A percentile compares a stretch with the other conserved stretches of the same genome.
Evolutionary conservation across 768 basidiomycete genomes (phyloP).

Genomic region (Panellus pusillus): DNA sequence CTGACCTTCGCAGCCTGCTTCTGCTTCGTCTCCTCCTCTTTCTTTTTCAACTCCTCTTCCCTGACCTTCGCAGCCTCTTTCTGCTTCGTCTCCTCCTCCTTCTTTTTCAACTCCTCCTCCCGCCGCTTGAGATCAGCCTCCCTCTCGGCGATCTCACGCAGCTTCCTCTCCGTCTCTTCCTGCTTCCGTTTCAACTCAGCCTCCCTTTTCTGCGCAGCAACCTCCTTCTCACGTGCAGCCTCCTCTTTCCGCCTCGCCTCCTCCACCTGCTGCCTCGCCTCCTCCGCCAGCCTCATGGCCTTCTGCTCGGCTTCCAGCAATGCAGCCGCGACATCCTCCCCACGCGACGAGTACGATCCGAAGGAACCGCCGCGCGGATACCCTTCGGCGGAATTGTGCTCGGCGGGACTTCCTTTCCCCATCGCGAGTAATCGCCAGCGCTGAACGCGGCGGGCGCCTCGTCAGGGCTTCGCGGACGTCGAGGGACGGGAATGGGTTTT

Average conservation of each 20-base stretch:
- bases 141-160: constrained; percentile 18
- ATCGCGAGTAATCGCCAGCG: constrained; percentile 13
- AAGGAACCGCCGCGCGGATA: not conserved
- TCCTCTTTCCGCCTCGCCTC: constrained; percentile 4
- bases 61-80: constrained; percentile 23
- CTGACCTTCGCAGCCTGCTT: constrained; percentile 29
- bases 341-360: constrained; percentile 7
- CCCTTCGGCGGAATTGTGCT: not conserved
- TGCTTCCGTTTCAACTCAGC: constrained; percentile 18
- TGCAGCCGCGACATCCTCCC: not conserved
- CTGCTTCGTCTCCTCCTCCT: constrained; percentile 21
- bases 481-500: constrained; percentile 5
- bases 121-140: constrained; percentile 21
- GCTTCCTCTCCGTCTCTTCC: constrained; percentile 20
- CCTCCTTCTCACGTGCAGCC: constrained; percentile 3
- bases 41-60: constrained; percentile 22
- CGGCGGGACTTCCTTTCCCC: not conserved
- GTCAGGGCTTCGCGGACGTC: not conserved
- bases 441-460: not conserved
- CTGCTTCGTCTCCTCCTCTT: constrained; percentile 27
- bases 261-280: constrained; percentile 3
- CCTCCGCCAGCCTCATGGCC: constrained; percentile 8
- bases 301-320: constrained; percentile 1
- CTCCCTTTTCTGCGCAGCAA: constrained; percentile 18
- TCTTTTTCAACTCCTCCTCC: constrained; percentile 9